These are phyloP conservation scores for Violaceomyces palustris DNA, from an alignment of 1,284 basidiomycete genomes.

Conservation along the genomic window DNA sequence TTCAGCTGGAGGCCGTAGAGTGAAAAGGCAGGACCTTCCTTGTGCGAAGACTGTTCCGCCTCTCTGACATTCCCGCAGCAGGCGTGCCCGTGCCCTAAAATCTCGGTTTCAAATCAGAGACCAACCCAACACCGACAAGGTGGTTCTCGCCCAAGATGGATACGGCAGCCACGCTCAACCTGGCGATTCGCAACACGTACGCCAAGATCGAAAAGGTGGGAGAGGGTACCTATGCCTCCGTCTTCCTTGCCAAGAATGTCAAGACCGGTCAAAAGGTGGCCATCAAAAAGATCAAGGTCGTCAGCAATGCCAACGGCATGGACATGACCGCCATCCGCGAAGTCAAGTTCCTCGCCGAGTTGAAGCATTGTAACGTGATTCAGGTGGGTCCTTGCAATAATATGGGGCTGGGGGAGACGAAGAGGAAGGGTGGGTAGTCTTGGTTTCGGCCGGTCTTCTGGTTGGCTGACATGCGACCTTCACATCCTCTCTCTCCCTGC, in stretches of 20 bases:
- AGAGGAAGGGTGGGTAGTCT: too few species aligned
- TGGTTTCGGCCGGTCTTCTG: too few species aligned
- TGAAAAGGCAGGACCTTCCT: too few species aligned
- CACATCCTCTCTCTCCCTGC: neutral
- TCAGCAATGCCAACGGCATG: slow-evolving; percentile 74
- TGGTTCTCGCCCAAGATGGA: slow-evolving; percentile 52
- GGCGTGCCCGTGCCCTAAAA: too few species aligned
- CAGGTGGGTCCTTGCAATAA: slow-evolving; percentile 63
- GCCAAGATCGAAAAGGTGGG: slow-evolving; percentile 56
- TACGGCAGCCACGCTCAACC: slow-evolving; percentile 32
- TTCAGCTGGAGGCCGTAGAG: too few species aligned
- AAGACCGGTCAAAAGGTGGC: slow-evolving; percentile 73
- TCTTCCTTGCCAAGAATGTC: slow-evolving; percentile 62
- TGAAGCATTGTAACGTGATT: slow-evolving; percentile 92
- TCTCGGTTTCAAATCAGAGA: neutral
- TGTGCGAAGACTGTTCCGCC: too few species aligned
- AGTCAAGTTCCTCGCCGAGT: slow-evolving; percentile 91
- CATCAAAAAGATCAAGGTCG: slow-evolving; percentile 78
- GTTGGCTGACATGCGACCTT: neutral
- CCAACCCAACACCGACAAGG: slow-evolving; percentile 59
- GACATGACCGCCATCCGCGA: slow-evolving; percentile 98
- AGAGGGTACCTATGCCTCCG: slow-evolving; percentile 95
- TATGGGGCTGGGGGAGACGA: too few species aligned
- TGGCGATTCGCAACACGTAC: slow-evolving; percentile 31
- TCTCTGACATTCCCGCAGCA: too few species aligned